Conservation (phyloP, 768 basidiomycete species). For the Albatrellus ellisii region DNA sequence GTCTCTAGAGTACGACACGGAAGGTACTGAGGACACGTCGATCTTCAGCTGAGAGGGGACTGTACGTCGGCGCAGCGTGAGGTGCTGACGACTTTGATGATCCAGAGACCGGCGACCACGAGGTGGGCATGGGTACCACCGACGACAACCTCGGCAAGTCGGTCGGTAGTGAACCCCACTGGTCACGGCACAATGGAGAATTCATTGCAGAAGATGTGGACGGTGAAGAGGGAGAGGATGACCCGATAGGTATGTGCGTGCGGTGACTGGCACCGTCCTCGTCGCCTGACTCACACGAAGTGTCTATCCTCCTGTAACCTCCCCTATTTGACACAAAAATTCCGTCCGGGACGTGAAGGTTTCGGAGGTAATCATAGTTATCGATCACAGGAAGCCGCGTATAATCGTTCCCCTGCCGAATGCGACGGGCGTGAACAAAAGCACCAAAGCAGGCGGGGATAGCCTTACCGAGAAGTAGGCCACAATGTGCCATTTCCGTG, state of each 20-base stretch:
- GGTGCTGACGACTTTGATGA: constrained; percentile 6
- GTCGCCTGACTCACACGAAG: constrained; percentile 18
- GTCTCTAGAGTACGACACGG: constrained; percentile 17
- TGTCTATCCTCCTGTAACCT: constrained; percentile 17
- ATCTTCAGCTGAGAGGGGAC: constrained; percentile 22
- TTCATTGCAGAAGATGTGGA: constrained; percentile 4
- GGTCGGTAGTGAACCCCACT: constrained; percentile 4
- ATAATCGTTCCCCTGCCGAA: constrained; percentile 52
- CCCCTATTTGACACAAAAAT: constrained; percentile 62
- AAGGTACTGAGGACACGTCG: constrained; percentile 23
- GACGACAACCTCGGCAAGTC: constrained; percentile 11
- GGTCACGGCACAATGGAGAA: constrained; percentile 2
- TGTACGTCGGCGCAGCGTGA: constrained; percentile 14
- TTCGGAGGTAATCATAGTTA: constrained; percentile 59
- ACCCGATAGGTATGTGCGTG: constrained; percentile 8
- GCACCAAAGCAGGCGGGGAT: constrained; percentile 1
- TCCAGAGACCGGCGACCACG: background rate
- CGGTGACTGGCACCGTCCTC: too few relatives aligned
- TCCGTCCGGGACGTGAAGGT: constrained; percentile 52
- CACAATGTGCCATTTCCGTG: constrained; percentile 74
- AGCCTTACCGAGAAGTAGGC: constrained; percentile 63
- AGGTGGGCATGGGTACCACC: constrained; percentile 7
- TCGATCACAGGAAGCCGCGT: constrained; percentile 58
- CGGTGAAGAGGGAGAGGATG: constrained; percentile 2
- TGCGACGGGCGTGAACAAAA: constrained; percentile 3